phyloP scores from a whole-genome alignment of 2,329 filamentous ascomycete species.

The Xylaria sp. region DNA sequence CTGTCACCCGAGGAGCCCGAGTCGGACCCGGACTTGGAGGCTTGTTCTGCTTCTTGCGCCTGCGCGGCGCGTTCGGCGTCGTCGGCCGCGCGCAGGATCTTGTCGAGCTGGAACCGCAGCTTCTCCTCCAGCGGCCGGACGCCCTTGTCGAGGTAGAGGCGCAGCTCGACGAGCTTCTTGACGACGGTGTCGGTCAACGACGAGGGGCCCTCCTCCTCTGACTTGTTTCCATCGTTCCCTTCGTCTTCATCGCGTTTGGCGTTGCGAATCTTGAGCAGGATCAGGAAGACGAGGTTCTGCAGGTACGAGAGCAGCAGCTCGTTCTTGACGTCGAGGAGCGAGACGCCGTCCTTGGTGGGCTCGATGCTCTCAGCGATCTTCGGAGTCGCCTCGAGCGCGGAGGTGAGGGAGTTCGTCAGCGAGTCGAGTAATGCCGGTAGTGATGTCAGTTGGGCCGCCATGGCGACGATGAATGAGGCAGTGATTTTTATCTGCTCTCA shows the following conservation, averaged over 20 bases:
- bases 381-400: constrained; percentile 69
- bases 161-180: constrained; percentile 84
- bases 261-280: constrained; percentile 77
- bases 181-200: constrained; percentile 76
- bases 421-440: constrained; percentile 55
- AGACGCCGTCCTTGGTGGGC: constrained; percentile 84
- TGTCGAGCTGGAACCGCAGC: constrained; percentile 93
- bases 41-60: constrained; percentile 38
- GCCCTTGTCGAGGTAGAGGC: constrained; percentile 92
- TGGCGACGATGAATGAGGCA: constrained; percentile 37
- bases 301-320: constrained; percentile 96
- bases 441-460: constrained; percentile 55
- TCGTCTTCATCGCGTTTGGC: constrained; percentile 34
- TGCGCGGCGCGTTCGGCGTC: constrained; percentile 60
- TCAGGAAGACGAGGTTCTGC: constrained; percentile 88
- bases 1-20: constrained; percentile 40
- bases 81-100: constrained; percentile 85
- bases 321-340: constrained; percentile 92
- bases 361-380: constrained; percentile 64
- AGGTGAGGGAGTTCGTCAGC: constrained; percentile 60
- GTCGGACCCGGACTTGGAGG: constrained; percentile 36
- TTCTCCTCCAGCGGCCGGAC: constrained; percentile 87
- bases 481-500: no score
- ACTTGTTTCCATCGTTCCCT: constrained; percentile 36
- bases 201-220: constrained; percentile 49